These are phyloP conservation scores for Phylloporus rhodoxanthus DNA, from an alignment of 768 basidiomycete genomes.

Conservation along the genomic window DNA sequence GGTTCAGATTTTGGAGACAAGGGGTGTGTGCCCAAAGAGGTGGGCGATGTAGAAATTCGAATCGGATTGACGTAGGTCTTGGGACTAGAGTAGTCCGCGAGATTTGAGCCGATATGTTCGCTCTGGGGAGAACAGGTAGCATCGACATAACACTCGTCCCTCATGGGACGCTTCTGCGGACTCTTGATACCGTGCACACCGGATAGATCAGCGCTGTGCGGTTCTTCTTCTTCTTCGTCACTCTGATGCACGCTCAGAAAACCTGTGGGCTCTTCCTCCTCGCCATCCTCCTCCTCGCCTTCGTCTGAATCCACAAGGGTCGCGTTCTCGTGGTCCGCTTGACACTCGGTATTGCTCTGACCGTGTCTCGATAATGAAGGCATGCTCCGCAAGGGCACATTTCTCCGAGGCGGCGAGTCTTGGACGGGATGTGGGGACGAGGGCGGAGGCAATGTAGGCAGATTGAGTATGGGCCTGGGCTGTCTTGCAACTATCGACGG, in stretches of 20 bases:
- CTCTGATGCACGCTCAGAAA: conserved; percentile 34
- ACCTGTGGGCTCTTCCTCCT: conserved; percentile 31
- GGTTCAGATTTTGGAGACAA: conserved; percentile 15
- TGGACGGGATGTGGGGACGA: conserved; percentile 18
- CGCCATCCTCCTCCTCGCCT: conserved; percentile 31
- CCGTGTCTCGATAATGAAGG: conserved; percentile 47
- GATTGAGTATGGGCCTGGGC: conserved; percentile 42
- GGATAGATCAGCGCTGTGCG: conserved; percentile 20
- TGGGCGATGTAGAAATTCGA: conserved; percentile 4
- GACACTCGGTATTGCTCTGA: conserved; percentile 16
- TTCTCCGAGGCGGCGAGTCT: conserved; percentile 11
- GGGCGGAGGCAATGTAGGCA: conserved; percentile 42
- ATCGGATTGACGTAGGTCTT: conserved; percentile 5
- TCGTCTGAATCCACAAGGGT: conserved; percentile 29
- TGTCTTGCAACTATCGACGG: conserved; percentile 42
- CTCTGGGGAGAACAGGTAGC: conserved; percentile 1
- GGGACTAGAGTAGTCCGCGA: conserved; percentile 4
- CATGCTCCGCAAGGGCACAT: conserved; percentile 42
- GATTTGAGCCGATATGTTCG: background rate
- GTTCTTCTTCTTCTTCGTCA: conserved; percentile 33
- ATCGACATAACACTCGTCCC: background rate
- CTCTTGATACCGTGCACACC: background rate
- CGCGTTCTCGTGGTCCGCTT: conserved; percentile 19
- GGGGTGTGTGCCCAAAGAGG: conserved; percentile 7
- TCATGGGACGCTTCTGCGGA: conserved; percentile 10